Evolutionary conservation across 768 basidiomycete genomes (phyloP), one percentile per base, ranked within the genome.

Genomic region (Lactarius hatsudake): DNA sequence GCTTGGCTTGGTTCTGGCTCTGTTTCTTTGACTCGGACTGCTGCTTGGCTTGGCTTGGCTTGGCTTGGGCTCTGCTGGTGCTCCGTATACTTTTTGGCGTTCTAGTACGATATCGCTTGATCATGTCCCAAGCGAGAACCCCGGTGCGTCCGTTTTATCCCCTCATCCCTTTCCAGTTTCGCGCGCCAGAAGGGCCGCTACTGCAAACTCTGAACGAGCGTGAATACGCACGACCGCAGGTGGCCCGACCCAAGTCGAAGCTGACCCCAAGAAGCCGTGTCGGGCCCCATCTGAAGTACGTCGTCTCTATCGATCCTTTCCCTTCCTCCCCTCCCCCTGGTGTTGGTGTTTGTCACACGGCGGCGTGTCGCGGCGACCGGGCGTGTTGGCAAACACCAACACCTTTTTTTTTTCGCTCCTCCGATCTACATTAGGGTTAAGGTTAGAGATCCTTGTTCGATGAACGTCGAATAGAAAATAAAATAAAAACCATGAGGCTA

Each of bases 361-460:
- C 43, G 60, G 36, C 61, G 55, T 8, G 60, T 42, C 45, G 61
- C 65, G 55, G 55, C 59, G 59, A 7, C 13, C 26, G 65, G 38
- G 15, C 15, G 45, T 61, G 28, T 1, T 15, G 28, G 12, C 18
- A 34, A 23, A 9, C 36, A 26, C 13, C 61, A 30, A 48, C 61
- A 36, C 51, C 53, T 17, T 28, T 54, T 66, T 62, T 51, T 58
- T 55, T n/a, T 17, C 18, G 38, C 1, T 6, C 28, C 10, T 63
- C 17, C 23, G 43, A 12, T 9, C 20, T 10, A 45, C 40, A 60
- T 34, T 63, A 67, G 66, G 66, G 62, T 67, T 67, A 67, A 17
- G 66, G 66, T 67, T 67, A 67, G 18, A 63, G 38, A 54, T 56
- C 53, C 61, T 0, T 36, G 28, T 26, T 1, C 40, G 40, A 42